Conservation (phyloP, 2,329 filamentous ascomycete genomes). For the Monilinia laxa region DNA sequence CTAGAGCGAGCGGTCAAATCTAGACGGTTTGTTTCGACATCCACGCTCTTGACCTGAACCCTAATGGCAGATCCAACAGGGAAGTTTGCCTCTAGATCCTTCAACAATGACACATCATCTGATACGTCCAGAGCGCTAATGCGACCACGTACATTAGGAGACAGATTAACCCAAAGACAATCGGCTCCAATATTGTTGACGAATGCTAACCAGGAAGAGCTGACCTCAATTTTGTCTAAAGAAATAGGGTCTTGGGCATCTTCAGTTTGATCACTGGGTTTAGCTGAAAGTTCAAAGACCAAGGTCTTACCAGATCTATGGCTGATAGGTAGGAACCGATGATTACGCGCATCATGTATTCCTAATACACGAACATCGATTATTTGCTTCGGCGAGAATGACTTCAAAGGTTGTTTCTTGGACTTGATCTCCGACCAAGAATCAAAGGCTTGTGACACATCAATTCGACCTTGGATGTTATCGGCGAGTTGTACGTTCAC, state of each 20-base stretch:
- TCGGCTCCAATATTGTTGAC: slow-evolving; percentile 85
- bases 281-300: slow-evolving; percentile 84
- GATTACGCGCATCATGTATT: slow-evolving; percentile 84
- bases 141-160: slow-evolving; percentile 82
- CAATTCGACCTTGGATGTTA: slow-evolving; percentile 87
- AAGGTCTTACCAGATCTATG: slow-evolving; percentile 76
- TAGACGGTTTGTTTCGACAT: slow-evolving; percentile 70
- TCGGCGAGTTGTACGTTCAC: slow-evolving; percentile 87
- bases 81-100: slow-evolving; percentile 75
- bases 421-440: slow-evolving; percentile 83
- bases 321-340: slow-evolving; percentile 87
- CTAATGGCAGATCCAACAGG: slow-evolving; percentile 86
- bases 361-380: slow-evolving; percentile 78
- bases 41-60: slow-evolving; percentile 73
- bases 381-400: slow-evolving; percentile 69
- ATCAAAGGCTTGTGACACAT: slow-evolving; percentile 88
- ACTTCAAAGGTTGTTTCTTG: slow-evolving; percentile 73
- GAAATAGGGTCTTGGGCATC: slow-evolving; percentile 62
- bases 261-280: slow-evolving; percentile 57
- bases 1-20: slow-evolving; percentile 79
- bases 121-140: slow-evolving; percentile 81
- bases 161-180: slow-evolving; percentile 86
- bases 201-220: slow-evolving; percentile 74
- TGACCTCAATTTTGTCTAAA: slow-evolving; percentile 70
- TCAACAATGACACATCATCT: slow-evolving; percentile 77